Conservation (phyloP, 1,284 basidiomycete genomes). For the Puccinia horiana region DNA sequence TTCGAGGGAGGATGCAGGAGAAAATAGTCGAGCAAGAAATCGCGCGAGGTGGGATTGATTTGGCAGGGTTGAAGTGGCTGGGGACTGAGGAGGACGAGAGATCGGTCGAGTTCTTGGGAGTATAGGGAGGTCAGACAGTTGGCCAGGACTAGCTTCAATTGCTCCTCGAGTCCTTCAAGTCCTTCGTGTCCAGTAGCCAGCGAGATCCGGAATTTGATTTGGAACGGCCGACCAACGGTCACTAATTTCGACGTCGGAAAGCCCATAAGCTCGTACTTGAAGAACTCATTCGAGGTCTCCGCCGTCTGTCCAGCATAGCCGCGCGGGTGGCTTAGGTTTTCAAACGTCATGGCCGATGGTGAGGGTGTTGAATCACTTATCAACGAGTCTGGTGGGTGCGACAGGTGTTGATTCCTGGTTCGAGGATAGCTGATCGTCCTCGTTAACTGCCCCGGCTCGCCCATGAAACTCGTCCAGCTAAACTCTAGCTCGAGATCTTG, state of each 20-base stretch:
- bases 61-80: background rate
- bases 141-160: background rate
- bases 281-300: background rate
- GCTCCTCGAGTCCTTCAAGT: no score
- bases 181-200: no score
- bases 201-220: background rate
- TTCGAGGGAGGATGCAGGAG: background rate
- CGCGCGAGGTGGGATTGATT: background rate
- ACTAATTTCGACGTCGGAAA: background rate
- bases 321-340: background rate
- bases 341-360: background rate
- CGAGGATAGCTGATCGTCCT: background rate
- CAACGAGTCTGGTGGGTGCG: background rate
- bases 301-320: background rate
- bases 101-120: background rate
- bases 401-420: no score
- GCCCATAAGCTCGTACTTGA: background rate
- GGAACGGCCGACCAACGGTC: background rate
- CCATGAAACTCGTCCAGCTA: slow-evolving; percentile 3
- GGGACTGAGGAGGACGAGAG: background rate
- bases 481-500: background rate
- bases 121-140: background rate
- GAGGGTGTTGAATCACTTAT: background rate
- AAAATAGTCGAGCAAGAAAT: background rate
- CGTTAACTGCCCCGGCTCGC: background rate